Conservation (phyloP, 164 flowering plant species). For the Stephania yunnanensis region DNA sequence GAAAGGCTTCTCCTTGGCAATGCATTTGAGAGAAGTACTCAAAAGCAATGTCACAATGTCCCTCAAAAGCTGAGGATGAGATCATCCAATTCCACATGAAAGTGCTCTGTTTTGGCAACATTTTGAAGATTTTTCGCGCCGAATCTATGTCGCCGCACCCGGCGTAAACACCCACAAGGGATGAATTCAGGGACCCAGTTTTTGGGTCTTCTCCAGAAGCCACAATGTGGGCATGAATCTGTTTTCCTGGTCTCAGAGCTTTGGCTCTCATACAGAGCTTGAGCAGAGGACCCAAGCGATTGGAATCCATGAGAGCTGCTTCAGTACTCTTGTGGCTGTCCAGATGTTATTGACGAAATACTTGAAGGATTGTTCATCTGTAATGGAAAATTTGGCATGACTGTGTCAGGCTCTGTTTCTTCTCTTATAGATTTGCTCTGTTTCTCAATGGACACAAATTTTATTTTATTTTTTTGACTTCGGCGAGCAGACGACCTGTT, state of each 20-base stretch:
- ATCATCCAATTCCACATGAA: slow-evolving; percentile 36
- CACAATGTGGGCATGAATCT: slow-evolving; percentile 46
- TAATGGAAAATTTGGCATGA: too few relatives aligned
- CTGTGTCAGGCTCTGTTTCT: too few relatives aligned
- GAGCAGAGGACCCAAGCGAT: slow-evolving; percentile 1
- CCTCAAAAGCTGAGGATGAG: slow-evolving; percentile 22
- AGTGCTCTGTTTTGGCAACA: slow-evolving; percentile 16
- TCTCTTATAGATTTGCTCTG: too few relatives aligned
- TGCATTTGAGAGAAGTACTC: slow-evolving; percentile 37
- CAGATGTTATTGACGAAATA: background rate
- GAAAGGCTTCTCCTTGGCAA: slow-evolving; percentile 11
- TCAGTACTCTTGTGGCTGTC: too few relatives aligned
- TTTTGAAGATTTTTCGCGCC: slow-evolving; percentile 21
- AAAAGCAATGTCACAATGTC: slow-evolving; percentile 16
- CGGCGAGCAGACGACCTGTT: too few relatives aligned
- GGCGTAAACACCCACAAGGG: slow-evolving; percentile 56
- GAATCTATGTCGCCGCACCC: slow-evolving; percentile 47
- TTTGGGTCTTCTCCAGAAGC: slow-evolving; percentile 18
- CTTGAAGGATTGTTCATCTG: background rate
- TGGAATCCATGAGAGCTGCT: background rate
- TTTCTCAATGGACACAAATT: too few relatives aligned
- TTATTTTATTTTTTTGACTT: too few relatives aligned
- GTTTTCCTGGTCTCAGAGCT: slow-evolving; percentile 45
- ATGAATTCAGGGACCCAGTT: slow-evolving; percentile 28
- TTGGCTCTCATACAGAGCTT: slow-evolving; percentile 26